A percentile compares a stretch with the other conserved stretches of the same genome.
Conservation (phyloP, 2,329 filamentous ascomycete genomes). For the Pleoardoris graminearum region DNA sequence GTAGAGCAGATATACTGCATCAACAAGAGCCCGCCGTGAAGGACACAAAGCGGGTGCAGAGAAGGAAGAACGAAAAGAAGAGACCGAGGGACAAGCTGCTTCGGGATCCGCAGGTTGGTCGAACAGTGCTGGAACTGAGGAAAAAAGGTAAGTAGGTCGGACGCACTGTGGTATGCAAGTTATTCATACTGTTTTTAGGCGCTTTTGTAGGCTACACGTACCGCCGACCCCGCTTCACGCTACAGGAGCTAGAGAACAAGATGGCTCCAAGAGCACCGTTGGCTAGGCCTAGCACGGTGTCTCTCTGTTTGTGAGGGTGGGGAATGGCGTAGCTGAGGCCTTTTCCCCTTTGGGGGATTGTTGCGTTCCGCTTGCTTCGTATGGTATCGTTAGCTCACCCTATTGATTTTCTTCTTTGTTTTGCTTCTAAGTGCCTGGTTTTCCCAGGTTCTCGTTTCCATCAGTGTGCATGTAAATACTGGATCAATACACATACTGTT, state of each 20-base stretch:
- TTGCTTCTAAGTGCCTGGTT: not conserved
- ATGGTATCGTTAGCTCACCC: not conserved
- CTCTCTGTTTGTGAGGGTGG: constrained; percentile 11
- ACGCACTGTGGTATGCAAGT: not conserved
- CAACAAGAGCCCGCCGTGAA: constrained; percentile 10
- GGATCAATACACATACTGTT: too few relatives aligned
- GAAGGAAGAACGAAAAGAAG: constrained; percentile 70
- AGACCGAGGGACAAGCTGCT: constrained; percentile 83
- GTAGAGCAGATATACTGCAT: not conserved
- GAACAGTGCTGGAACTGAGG: constrained; percentile 73
- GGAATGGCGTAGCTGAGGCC: not conserved
- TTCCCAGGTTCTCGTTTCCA: too few relatives aligned
- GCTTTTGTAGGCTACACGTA: constrained; percentile 93
- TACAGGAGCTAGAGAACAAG: constrained; percentile 34
- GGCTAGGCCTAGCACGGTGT: constrained; percentile 7
- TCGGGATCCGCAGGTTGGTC: constrained; percentile 69
- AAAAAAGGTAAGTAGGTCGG: constrained; percentile 58
- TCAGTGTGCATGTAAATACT: too few relatives aligned
- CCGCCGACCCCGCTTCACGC: constrained; percentile 54
- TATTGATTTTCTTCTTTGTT: not conserved
- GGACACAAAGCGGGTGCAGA: constrained; percentile 35
- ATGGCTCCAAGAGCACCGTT: constrained; percentile 8
- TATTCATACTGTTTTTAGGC: constrained; percentile 23
- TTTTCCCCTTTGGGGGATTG: not conserved
- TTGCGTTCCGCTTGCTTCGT: not conserved